A percentile compares a stretch with the other conserved stretches of the same genome.
Conservation (phyloP, 768 basidiomycete genomes). For the Amanita rubescens region DNA sequence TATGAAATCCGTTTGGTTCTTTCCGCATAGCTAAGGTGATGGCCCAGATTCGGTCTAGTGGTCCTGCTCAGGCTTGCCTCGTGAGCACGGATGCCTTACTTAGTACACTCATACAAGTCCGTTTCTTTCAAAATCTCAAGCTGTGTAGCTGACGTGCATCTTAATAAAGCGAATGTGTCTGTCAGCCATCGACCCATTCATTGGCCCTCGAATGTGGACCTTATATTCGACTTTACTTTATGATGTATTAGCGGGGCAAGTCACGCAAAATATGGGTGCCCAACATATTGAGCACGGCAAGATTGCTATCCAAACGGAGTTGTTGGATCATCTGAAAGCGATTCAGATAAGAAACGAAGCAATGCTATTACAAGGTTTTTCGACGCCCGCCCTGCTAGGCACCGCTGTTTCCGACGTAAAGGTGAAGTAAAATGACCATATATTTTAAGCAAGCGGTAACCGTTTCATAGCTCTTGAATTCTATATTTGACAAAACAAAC, state of each 20-base stretch:
- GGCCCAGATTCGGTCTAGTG: constrained; percentile 43
- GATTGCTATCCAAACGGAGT: constrained; percentile 37
- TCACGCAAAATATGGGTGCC: constrained; percentile 23
- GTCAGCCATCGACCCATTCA: constrained; percentile 65
- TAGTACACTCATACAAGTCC: constrained; percentile 54
- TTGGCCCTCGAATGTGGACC: constrained; percentile 66
- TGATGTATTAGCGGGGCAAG: constrained; percentile 38
- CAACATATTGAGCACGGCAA: constrained; percentile 30
- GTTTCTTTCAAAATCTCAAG: constrained; percentile 7
- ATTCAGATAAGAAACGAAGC: constrained; percentile 75
- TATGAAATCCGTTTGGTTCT: constrained; percentile 14
- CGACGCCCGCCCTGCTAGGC: constrained; percentile 51
- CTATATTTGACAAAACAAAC: constrained; percentile 60
- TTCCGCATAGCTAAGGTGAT: not conserved
- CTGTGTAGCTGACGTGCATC: not conserved
- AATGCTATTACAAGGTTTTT: constrained; percentile 64
- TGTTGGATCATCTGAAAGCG: constrained; percentile 58
- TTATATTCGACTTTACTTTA: constrained; percentile 39
- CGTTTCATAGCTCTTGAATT: constrained; percentile 56
- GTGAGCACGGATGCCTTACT: constrained; percentile 45
- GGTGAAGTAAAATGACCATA: constrained; percentile 20
- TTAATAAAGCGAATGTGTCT: constrained; percentile 54
- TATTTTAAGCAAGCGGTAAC: not conserved
- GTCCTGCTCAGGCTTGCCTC: constrained; percentile 48
- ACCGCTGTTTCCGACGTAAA: constrained; percentile 52